phyloP scores from a whole-genome alignment of 768 basidiomycete species.

The Trametopsis cervina region DNA sequence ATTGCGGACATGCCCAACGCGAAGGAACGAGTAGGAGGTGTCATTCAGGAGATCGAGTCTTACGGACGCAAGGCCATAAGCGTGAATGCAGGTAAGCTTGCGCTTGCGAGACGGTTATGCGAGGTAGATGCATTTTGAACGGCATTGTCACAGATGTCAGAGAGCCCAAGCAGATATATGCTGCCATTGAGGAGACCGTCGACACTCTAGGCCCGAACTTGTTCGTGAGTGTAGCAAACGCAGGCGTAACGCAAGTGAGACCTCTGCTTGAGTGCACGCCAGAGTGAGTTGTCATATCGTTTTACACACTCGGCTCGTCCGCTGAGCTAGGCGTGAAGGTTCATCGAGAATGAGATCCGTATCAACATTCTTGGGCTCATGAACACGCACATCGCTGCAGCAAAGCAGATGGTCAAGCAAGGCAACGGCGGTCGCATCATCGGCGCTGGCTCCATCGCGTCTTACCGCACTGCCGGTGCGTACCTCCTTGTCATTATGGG shows the following conservation, averaged over 20 bases:
- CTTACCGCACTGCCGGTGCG: slow-evolving; percentile 24
- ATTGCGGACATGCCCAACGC: slow-evolving; percentile 35
- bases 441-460: slow-evolving; percentile 26
- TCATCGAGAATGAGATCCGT: slow-evolving; percentile 23
- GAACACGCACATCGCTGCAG: slow-evolving; percentile 28
- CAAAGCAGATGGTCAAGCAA: slow-evolving; percentile 29
- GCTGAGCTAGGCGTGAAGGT: slow-evolving; percentile 10
- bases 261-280: slow-evolving; percentile 25
- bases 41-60: slow-evolving; percentile 24
- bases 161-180: slow-evolving; percentile 24
- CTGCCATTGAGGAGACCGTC: slow-evolving; percentile 25
- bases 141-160: slow-evolving; percentile 19
- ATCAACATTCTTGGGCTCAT: slow-evolving; percentile 25
- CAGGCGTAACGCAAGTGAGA: slow-evolving; percentile 25
- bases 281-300: slow-evolving; percentile 15
- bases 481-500: neutral
- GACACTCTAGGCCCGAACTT: slow-evolving; percentile 22
- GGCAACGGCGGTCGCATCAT: slow-evolving; percentile 25
- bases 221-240: slow-evolving; percentile 26
- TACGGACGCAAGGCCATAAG: slow-evolving; percentile 25
- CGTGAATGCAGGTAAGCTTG: slow-evolving; percentile 20
- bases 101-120: neutral
- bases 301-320: neutral
- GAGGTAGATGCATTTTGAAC: neutral
- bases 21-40: slow-evolving; percentile 18